Evolutionary conservation across 2,329 filamentous ascomycete genomes (phyloP), one percentile per base, ranked within the genome.

Genomic region (Aureobasidium sp.): DNA sequence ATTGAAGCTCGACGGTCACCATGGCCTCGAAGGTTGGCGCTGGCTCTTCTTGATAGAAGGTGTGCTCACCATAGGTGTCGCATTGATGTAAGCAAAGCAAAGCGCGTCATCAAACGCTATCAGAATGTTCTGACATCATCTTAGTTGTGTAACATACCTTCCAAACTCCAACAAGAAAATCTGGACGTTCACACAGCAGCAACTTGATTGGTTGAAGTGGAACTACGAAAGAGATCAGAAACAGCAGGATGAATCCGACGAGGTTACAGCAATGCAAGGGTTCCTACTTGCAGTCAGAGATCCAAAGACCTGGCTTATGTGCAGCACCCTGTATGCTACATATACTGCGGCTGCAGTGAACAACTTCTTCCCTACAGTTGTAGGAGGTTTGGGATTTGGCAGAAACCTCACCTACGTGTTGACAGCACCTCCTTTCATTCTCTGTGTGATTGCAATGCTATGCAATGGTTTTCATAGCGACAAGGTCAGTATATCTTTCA

Each of bases 381-480:
- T 72, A 17, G 58, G 69, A 50, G 71, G 69, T 1, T 68, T 77
- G 2, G 74, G 73, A 23, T 74, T 70, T 63, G 64, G 64, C 62
- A 67, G 70, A 27, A 69, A 70, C 57, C 64, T 66, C 34, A 70
- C 70, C 1, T 68, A 74, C 10, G 65, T 71, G 8, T 66, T 75
- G 32, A 73, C 71, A 3, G 70, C 69, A 6, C 72, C 72, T n/a
- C 73, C 72, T 12, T 74, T 73, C 60, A 60, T 74, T 17, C 65
- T 74, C 13, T 74, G 73, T 8, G 69, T 72, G n/a, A 69, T 73
- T 51, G 67, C 66, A 17, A 68, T 68, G 27, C 68, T 75, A 32
- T 64, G 68, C 26, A 76, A 75, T 62, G 72, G 75, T 7, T 75
- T 73, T 64, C 70, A 75, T 52, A 74, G 74, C 13, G 75, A 77